phyloP scores from a whole-genome alignment of 176 grass and related monocot genomes.

The Poa annua region DNA sequence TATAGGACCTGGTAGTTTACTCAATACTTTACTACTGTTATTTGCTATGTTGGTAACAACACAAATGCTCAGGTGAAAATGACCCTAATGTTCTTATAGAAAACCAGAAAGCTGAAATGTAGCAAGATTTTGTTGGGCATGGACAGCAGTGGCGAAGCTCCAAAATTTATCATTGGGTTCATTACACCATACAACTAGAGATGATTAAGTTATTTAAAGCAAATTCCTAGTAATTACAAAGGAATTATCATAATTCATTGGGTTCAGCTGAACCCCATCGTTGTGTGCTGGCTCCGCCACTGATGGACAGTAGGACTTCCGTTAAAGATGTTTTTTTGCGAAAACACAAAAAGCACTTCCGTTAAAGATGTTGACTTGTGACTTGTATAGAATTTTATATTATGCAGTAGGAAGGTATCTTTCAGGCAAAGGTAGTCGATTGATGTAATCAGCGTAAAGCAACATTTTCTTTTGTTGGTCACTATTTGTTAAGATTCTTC shows the following conservation, averaged over 20 bases:
- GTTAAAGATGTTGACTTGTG: slow-evolving; percentile 1
- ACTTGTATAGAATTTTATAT: background rate
- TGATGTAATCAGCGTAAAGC: background rate
- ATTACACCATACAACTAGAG: too few relatives aligned
- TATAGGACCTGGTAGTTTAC: slow-evolving; percentile 5
- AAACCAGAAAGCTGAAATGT: background rate
- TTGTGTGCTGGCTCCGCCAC: too few relatives aligned
- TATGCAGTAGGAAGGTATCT: background rate
- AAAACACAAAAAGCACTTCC: too few relatives aligned
- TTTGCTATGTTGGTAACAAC: background rate
- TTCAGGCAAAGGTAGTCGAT: background rate
- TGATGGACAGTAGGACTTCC: too few relatives aligned
- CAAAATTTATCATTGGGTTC: too few relatives aligned
- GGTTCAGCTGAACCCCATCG: too few relatives aligned
- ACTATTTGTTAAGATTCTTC: background rate
- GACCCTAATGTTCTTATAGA: slow-evolving; percentile 13
- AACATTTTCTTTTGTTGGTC: background rate
- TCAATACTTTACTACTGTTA: background rate
- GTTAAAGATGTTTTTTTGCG: too few relatives aligned
- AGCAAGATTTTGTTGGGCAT: background rate
- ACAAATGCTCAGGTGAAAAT: slow-evolving; percentile 9
- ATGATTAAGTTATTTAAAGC: too few relatives aligned
- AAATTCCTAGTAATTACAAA: too few relatives aligned
- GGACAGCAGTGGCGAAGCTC: too few relatives aligned
- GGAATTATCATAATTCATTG: too few relatives aligned